These are phyloP conservation scores for Dictyophora rubrovolvata DNA, from an alignment of 768 basidiomycete genomes.

Conservation along the genomic window DNA sequence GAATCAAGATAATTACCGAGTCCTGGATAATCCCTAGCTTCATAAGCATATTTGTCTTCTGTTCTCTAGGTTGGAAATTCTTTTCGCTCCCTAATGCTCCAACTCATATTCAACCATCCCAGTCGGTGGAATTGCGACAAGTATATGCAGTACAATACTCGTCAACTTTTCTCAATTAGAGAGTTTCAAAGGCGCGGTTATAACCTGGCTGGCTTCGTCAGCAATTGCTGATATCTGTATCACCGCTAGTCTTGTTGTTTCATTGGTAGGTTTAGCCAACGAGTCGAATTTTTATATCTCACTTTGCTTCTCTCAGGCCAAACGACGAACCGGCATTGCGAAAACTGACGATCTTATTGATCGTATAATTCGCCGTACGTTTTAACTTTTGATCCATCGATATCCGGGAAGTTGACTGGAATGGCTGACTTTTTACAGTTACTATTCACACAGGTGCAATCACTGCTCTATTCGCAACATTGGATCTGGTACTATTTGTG, in stretches of 20 bases:
- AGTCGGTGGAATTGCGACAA: slow-evolving; percentile 29
- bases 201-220: slow-evolving; percentile 37
- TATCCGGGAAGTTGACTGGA: background rate
- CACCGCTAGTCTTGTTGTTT: slow-evolving; percentile 30
- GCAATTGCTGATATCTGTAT: slow-evolving; percentile 39
- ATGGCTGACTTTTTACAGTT: background rate
- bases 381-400: background rate
- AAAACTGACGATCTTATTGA: slow-evolving; percentile 28
- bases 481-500: slow-evolving; percentile 26
- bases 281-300: background rate
- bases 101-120: background rate
- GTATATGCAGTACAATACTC: slow-evolving; percentile 22
- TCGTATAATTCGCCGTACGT: slow-evolving; percentile 26
- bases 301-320: slow-evolving; percentile 19
- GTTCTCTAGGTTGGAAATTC: background rate
- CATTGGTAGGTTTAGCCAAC: slow-evolving; percentile 24
- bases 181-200: slow-evolving; percentile 23
- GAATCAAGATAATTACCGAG: slow-evolving; percentile 14
- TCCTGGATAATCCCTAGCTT: slow-evolving; percentile 11
- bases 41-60: slow-evolving; percentile 11
- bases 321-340: slow-evolving; percentile 25
- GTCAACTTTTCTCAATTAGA: slow-evolving; percentile 25
- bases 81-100: background rate
- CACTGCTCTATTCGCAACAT: slow-evolving; percentile 24
- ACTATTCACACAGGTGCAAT: slow-evolving; percentile 19